A percentile compares a stretch with the other conserved stretches of the same genome.
Conservation (phyloP, 1,284 basidiomycete genomes). For the Ceratobasidium sp. region DNA sequence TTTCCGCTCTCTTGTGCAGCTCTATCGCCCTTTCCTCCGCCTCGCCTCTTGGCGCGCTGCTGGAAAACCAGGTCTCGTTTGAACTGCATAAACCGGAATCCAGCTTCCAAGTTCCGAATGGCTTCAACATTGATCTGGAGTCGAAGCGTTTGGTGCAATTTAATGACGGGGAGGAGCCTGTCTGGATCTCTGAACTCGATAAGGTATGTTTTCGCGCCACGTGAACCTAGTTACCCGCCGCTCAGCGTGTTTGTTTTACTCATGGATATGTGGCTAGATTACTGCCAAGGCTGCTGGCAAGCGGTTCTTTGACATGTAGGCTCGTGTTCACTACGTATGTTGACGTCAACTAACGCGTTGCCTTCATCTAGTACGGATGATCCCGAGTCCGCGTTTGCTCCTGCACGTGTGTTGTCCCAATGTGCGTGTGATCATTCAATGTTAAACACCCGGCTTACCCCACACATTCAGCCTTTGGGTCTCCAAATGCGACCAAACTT, state of each 20-base stretch:
- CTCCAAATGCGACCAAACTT: slow-evolving; percentile 66
- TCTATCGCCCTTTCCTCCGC: slow-evolving; percentile 40
- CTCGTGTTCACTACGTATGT: slow-evolving; percentile 42
- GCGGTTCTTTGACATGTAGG: slow-evolving; percentile 89
- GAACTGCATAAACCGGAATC: slow-evolving; percentile 1
- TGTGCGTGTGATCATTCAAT: slow-evolving; percentile 54
- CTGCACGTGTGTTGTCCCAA: slow-evolving; percentile 56
- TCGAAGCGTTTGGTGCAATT: slow-evolving; percentile 80
- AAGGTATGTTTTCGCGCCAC: slow-evolving; percentile 63
- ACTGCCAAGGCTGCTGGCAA: slow-evolving; percentile 76
- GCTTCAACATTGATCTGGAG: slow-evolving; percentile 71
- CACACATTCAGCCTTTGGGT: slow-evolving; percentile 60
- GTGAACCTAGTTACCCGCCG: background rate
- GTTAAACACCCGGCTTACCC: no score
- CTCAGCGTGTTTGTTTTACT: background rate
- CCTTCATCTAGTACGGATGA: slow-evolving; percentile 41
- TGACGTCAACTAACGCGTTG: background rate
- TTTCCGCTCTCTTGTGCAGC: slow-evolving; percentile 41
- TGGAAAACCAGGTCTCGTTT: slow-evolving; percentile 34
- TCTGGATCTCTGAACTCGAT: slow-evolving; percentile 83
- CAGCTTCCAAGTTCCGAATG: slow-evolving; percentile 47
- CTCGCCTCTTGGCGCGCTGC: slow-evolving; percentile 21
- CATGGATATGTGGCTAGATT: slow-evolving; percentile 64
- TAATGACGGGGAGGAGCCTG: slow-evolving; percentile 67
- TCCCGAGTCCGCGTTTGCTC: slow-evolving; percentile 51